These are phyloP conservation scores for Venturia oleaginea DNA, from an alignment of 2,329 filamentous ascomycete species.

Conservation along the genomic window DNA sequence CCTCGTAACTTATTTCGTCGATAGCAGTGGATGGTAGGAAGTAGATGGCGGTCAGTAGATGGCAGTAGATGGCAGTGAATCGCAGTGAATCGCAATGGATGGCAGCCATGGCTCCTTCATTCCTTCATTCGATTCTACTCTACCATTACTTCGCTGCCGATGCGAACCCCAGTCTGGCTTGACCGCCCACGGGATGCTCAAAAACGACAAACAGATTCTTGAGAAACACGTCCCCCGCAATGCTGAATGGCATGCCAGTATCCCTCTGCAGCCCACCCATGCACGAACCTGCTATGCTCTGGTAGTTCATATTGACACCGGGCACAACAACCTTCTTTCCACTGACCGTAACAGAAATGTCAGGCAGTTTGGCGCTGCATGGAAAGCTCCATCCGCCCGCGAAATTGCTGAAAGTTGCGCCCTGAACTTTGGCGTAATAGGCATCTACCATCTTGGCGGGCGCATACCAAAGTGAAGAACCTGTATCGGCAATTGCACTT, in stretches of 20 bases:
- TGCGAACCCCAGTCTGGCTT: slow-evolving; percentile 37
- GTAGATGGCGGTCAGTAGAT: too few relatives aligned
- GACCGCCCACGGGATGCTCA: slow-evolving; percentile 36
- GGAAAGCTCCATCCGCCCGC: background rate
- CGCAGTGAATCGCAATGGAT: too few relatives aligned
- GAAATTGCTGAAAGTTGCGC: slow-evolving; percentile 35
- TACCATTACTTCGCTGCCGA: background rate
- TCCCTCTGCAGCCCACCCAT: slow-evolving; percentile 67
- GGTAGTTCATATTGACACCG: slow-evolving; percentile 11
- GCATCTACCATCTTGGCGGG: slow-evolving; percentile 40
- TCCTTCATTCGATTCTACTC: background rate
- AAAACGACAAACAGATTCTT: slow-evolving; percentile 71
- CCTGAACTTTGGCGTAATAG: slow-evolving; percentile 52
- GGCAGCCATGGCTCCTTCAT: too few relatives aligned
- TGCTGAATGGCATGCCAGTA: slow-evolving; percentile 48
- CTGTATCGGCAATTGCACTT: slow-evolving; percentile 57
- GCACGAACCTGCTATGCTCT: slow-evolving; percentile 35
- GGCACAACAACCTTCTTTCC: slow-evolving; percentile 7
- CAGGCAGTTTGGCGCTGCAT: slow-evolving; percentile 3
- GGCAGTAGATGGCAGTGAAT: too few relatives aligned
- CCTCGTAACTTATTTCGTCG: too few relatives aligned
- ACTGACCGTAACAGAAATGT: background rate
- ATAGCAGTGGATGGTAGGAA: too few relatives aligned
- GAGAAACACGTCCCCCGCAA: slow-evolving; percentile 71
- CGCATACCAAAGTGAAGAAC: slow-evolving; percentile 54